These are phyloP conservation scores for Neofusicoccum ribis DNA, from an alignment of 2,329 filamentous ascomycete genomes.

Conservation along the genomic window DNA sequence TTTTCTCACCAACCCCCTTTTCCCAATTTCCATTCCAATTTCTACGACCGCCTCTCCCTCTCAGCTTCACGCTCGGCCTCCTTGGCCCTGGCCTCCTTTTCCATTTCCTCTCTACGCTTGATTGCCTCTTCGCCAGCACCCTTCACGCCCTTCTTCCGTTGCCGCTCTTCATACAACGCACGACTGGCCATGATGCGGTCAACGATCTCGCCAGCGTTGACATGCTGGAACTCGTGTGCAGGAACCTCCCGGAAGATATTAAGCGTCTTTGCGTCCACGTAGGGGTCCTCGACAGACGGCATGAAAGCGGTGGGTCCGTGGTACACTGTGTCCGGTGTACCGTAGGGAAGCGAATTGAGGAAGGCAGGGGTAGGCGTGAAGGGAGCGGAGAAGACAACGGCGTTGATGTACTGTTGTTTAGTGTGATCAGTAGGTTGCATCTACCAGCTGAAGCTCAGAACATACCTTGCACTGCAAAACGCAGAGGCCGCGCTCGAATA, in stretches of 20 bases:
- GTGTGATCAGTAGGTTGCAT: background rate
- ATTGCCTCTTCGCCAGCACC: constrained; percentile 66
- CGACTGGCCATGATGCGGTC: constrained; percentile 84
- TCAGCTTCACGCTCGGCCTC: constrained; percentile 14
- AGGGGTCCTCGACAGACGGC: constrained; percentile 60
- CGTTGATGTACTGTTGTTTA: constrained; percentile 71
- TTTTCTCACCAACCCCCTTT: background rate
- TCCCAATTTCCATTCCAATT: background rate
- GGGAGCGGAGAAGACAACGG: constrained; percentile 85
- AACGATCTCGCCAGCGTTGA: constrained; percentile 92
- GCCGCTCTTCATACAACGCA: constrained; percentile 85
- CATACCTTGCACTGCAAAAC: constrained; percentile 89
- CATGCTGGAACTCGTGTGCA: constrained; percentile 75
- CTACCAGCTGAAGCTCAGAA: constrained; percentile 21
- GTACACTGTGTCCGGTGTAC: constrained; percentile 76
- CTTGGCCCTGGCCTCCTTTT: constrained; percentile 30
- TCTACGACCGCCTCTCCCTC: constrained; percentile 2
- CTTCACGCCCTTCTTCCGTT: constrained; percentile 88
- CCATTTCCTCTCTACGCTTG: constrained; percentile 38
- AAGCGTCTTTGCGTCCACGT: constrained; percentile 75
- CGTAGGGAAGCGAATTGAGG: constrained; percentile 68
- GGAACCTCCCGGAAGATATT: constrained; percentile 81
- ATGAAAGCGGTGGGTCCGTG: constrained; percentile 96
- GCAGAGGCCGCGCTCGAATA: constrained; percentile 92
- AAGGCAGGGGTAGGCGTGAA: constrained; percentile 82